Evolutionary conservation across 352 stramenopile genomes (phyloP).

Genomic region (Pythium aristosporum): DNA sequence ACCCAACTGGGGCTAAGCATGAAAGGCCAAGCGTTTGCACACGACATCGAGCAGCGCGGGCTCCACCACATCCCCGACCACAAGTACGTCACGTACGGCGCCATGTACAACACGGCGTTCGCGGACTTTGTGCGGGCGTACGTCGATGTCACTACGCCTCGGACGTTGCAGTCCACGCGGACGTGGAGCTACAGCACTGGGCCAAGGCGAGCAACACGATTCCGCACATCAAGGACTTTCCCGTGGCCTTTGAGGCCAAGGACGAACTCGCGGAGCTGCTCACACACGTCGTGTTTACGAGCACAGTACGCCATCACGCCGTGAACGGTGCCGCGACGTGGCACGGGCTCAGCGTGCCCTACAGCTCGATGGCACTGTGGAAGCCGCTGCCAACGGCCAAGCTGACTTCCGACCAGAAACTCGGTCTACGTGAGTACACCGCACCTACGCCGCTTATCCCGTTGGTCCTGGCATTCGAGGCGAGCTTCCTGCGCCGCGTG

Average conservation of each 20-base stretch:
- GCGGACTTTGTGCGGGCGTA: conserved; percentile 26
- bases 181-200: conserved; percentile 34
- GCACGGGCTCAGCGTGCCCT: conserved; percentile 19
- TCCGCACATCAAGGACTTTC: conserved; percentile 16
- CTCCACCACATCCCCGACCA: conserved; percentile 31
- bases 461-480: not conserved
- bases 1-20: conserved; percentile 22
- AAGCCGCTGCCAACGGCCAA: conserved; percentile 19
- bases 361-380: conserved; percentile 13
- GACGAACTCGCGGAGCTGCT: conserved; percentile 13
- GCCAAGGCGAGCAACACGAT: conserved; percentile 7
- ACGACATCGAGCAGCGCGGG: conserved; percentile 16
- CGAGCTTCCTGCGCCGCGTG: conserved; percentile 7
- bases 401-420: not conserved
- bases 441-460: not conserved
- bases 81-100: conserved; percentile 40
- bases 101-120: conserved; percentile 32
- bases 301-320: conserved; percentile 21
- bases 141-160: conserved; percentile 30
- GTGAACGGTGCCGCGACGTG: conserved; percentile 24
- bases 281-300: conserved; percentile 22
- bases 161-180: conserved; percentile 28
- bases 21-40: conserved; percentile 19
- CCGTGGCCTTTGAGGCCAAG: conserved; percentile 7
- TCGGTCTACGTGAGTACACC: too few species aligned